Evolutionary conservation across 129 eudicot genomes (phyloP).

Genomic region (Flaveria ramosissima): DNA sequence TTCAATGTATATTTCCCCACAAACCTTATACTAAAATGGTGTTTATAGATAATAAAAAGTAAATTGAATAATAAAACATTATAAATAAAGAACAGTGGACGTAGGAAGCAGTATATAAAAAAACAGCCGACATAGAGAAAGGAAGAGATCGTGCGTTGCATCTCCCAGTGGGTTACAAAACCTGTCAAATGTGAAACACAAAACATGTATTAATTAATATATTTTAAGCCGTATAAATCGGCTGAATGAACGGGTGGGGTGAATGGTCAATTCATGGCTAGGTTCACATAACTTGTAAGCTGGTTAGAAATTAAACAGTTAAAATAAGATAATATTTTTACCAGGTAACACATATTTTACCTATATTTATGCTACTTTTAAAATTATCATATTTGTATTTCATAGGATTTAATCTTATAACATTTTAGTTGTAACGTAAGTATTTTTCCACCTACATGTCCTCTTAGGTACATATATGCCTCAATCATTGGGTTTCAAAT

Average conservation of each 20-base stretch:
- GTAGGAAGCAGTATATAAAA: conserved; percentile 17
- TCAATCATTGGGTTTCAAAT: no score
- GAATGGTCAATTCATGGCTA: conserved; percentile 45
- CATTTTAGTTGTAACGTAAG: no score
- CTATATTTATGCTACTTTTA: no score
- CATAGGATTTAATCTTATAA: no score
- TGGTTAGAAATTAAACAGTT: neutral
- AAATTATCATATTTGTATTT: no score
- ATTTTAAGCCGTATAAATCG: conserved; percentile 36
- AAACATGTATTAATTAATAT: neutral
- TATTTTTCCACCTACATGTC: no score
- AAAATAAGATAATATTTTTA: neutral
- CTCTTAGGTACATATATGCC: no score
- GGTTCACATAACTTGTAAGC: conserved; percentile 47
- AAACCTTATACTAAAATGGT: neutral
- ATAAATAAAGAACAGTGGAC: neutral
- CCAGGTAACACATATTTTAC: no score
- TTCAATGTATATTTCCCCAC: conserved; percentile 9
- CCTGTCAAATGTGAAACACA: conserved; percentile 28
- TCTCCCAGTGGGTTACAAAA: conserved; percentile 30
- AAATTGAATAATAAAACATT: neutral
- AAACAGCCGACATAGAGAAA: conserved; percentile 27
- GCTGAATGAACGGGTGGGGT: conserved; percentile 43
- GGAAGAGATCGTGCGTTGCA: conserved; percentile 45
- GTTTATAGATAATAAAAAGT: neutral